Evolutionary conservation across 768 basidiomycete genomes (phyloP), one percentile per base, ranked within the genome.

Genomic region (Paxillus rubicundulus): DNA sequence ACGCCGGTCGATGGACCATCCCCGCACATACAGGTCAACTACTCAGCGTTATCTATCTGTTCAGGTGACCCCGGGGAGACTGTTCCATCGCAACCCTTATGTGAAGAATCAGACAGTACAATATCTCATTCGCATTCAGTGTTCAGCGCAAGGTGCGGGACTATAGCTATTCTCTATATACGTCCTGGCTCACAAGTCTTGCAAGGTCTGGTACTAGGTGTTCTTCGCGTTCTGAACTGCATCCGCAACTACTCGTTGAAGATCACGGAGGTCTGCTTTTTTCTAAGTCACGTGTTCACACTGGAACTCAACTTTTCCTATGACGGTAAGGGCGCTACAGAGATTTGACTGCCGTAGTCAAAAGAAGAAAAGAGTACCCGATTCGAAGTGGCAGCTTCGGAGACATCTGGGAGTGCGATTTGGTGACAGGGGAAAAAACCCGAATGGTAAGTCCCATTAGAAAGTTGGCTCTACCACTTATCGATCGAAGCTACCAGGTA

Each of bases 321-420:
- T 32, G 32, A 9, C 33, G 12, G 46, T 24, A 54, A 45, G 65
- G 62, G 17, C 49, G 53, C 18, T 55, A 54, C 49, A 41, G 9
- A 14, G 20, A 45, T 36, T 32, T 54, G 2, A n/a, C 34, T 33
- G 18, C 50, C 2, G 33, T 5, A 12, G 24, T 64, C 5, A 45
- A 13, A 24, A 63, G 53, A 36, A 55, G 8, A 40, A 2, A 27
- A 12, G 4, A 0, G 6, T 63, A 39, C 38, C 24, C 63, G 18
- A 47, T 34, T 16, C 43, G 20, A 2, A n/a, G 30, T 24, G 65
- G 65, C 5, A 21, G 9, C 13, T 66, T 54, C 20, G 65, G 56
- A 21, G 53, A 69, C 41, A 43, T 67, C 27, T 67, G 62, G 56
- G 50, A 56, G 44, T 69, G 65, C 12, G 55, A 59, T 16, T 39